phyloP scores from a whole-genome alignment of 495 filamentous ascomycete species.

The Cercophora sp. region DNA sequence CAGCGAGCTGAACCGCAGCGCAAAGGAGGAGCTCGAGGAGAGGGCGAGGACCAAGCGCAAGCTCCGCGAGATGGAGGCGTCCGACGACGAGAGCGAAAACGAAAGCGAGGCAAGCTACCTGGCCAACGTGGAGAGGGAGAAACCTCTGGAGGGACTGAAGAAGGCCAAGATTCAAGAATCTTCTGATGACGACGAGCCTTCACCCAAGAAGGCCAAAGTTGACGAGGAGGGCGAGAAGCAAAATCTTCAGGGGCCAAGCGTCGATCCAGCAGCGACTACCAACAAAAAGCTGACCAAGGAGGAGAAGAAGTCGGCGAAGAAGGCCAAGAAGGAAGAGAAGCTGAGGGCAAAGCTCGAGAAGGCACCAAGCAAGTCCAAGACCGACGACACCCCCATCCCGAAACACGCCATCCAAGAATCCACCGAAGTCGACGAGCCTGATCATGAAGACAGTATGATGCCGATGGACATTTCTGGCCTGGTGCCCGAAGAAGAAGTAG shows the following conservation, averaged over 20 bases:
- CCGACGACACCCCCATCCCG: no score
- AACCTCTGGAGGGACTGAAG: constrained; percentile 51
- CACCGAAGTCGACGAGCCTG: constrained; percentile 15
- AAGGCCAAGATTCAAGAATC: constrained; percentile 34
- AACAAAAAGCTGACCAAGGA: constrained; percentile 27
- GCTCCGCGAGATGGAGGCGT: constrained; percentile 29
- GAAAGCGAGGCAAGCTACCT: constrained; percentile 28
- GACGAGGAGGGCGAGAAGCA: constrained; percentile 27
- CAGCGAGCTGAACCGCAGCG: constrained; percentile 61
- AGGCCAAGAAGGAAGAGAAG: constrained; percentile 25
- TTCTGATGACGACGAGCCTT: constrained; percentile 41
- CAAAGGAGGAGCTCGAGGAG: constrained; percentile 82
- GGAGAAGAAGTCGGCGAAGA: constrained; percentile 25
- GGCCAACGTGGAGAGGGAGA: constrained; percentile 48
- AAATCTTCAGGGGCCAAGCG: no score
- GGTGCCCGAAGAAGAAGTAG: constrained; percentile 41
- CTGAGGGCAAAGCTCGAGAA: constrained; percentile 19
- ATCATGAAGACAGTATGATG: constrained; percentile 28
- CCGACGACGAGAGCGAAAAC: constrained; percentile 25
- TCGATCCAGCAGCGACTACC: no score
- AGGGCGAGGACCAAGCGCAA: constrained; percentile 68
- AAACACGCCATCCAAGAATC: constrained; percentile 24
- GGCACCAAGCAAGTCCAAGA: constrained; percentile 17
- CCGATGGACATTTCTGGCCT: constrained; percentile 46
- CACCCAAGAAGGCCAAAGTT: constrained; percentile 44